Base-by-base conservation (phyloP, 2,329 filamentous ascomycete genomes). In the Botryotinia narcissicola region DNA sequence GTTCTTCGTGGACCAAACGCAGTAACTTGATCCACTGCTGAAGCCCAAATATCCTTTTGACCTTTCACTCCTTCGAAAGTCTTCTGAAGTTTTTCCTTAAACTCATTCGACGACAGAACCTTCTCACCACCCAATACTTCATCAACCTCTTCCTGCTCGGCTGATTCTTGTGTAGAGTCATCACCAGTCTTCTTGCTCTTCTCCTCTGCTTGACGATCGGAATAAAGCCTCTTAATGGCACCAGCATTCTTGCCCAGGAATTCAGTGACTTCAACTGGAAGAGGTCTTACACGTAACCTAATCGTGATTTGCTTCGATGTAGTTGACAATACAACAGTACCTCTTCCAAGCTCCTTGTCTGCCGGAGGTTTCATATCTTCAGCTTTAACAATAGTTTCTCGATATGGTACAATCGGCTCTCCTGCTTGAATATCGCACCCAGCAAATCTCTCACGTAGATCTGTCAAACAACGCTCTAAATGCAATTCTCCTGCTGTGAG, bases 341-440 rank as follows among this genome's bases (percentile, higher is more conserved):
- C 96, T 80, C 96, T 88, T 1, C 95, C 95, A 29, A 98, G 86
- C 20, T 97, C 93, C 76, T 95, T 92, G 82, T 97, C 93, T 74
- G 87, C 93, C 0, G 94, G 92, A 1, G 94, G 90, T 37, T 94
- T 91, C 96, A 99, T 99, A 82, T 99, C 96, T 54, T 94, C 89
- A 0, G 91, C 93, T 40, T 89, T 88, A 59, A 98, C 91, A 74
- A 97, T 97, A 0, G 94, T 96, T 83, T 99, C 96, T 73, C 95
- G 88, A 82, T 97, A 99, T 0, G 96, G 96, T 22, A 99, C 96
- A 75, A 99, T 98, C 1, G 96, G 93, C 61, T 93, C 93, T 73
- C 96, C 95, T 42, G 93, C 93, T 80, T 98, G 95, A 70, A 99
- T 95, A 77, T 98, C 95, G 80, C 97, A 98, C 76, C 90, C 91